These are phyloP conservation scores for Suhomyces emberorum DNA, from an alignment of 805 yeast species.

Conservation along the genomic window DNA sequence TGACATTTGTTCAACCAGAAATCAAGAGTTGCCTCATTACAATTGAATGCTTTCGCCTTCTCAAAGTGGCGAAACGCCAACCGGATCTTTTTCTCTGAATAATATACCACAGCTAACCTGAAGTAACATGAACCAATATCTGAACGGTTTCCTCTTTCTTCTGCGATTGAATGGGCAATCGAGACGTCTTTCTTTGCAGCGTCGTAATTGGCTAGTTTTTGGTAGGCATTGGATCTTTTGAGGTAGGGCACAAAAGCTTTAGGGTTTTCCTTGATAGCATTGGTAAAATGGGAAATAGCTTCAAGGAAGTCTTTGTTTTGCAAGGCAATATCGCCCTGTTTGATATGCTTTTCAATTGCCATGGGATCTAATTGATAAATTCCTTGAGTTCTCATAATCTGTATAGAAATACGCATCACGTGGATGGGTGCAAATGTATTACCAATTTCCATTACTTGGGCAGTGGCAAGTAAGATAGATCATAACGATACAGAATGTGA, in stretches of 20 bases:
- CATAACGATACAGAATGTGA: too few relatives aligned
- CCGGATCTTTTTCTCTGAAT: slow-evolving; percentile 38
- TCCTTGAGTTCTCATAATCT: too few relatives aligned
- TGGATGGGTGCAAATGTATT: too few relatives aligned
- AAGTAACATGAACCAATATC: slow-evolving; percentile 49
- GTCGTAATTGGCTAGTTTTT: slow-evolving; percentile 46
- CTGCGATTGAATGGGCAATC: slow-evolving; percentile 45
- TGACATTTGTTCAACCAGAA: slow-evolving; percentile 45
- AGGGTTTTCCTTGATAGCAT: slow-evolving; percentile 42
- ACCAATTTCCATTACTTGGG: too few relatives aligned
- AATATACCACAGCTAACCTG: slow-evolving; percentile 46
- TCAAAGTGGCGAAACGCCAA: slow-evolving; percentile 41
- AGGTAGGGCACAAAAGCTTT: slow-evolving; percentile 45
- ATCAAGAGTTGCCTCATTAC: slow-evolving; percentile 44
- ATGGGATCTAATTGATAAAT: too few relatives aligned
- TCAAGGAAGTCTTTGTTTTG: slow-evolving; percentile 35
- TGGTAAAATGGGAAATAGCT: slow-evolving; percentile 42
- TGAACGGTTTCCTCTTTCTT: slow-evolving; percentile 41
- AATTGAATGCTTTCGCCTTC: slow-evolving; percentile 40
- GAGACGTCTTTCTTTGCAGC: slow-evolving; percentile 46
- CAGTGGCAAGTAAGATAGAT: too few relatives aligned
- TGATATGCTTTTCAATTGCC: slow-evolving; percentile 35
- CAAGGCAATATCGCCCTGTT: slow-evolving; percentile 30
- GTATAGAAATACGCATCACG: too few relatives aligned
- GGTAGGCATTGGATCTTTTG: slow-evolving; percentile 49